These are phyloP conservation scores for Colletotrichum agaves DNA, from an alignment of 2,329 filamentous ascomycete genomes.

Conservation along the genomic window DNA sequence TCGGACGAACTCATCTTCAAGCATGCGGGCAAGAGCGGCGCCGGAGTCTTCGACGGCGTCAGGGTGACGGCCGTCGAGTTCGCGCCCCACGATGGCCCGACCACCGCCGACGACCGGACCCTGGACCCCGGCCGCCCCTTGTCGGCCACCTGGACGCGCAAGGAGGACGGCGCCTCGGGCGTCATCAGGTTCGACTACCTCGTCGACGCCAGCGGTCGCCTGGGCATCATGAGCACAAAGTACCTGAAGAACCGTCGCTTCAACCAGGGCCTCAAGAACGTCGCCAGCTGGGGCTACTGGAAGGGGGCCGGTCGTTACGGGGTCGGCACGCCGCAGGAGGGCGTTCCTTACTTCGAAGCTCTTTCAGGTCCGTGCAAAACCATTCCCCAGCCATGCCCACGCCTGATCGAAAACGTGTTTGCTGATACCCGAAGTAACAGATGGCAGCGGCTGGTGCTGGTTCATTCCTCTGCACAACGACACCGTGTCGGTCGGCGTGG, in stretches of 20 bases:
- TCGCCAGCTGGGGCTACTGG: constrained; percentile 62
- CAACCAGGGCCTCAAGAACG: constrained; percentile 60
- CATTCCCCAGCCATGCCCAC: no score
- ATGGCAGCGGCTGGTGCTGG: constrained; percentile 62
- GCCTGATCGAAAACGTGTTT: no score
- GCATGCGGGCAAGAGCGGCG: constrained; percentile 49
- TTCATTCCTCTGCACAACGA: constrained; percentile 61
- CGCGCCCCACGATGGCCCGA: constrained; percentile 15
- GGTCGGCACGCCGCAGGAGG: constrained; percentile 48
- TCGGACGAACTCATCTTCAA: constrained; percentile 56
- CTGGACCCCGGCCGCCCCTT: constrained; percentile 46
- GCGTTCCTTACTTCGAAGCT: constrained; percentile 57
- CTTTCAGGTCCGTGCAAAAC: constrained; percentile 40
- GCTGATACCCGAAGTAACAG: constrained; percentile 38
- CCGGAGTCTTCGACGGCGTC: constrained; percentile 53
- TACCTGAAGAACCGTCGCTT: constrained; percentile 59
- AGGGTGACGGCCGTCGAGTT: constrained; percentile 50
- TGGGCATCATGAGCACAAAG: constrained; percentile 57
- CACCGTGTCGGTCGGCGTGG: constrained; percentile 55
- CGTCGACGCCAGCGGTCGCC: constrained; percentile 60
- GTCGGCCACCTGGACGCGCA: constrained; percentile 48
- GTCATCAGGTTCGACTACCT: constrained; percentile 58
- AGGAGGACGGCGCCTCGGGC: constrained; percentile 49
- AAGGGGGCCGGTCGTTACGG: constrained; percentile 48
- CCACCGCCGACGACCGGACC: constrained; percentile 10